Conservation (phyloP, 139 green algal species). For the Asterochloris sp. region DNA sequence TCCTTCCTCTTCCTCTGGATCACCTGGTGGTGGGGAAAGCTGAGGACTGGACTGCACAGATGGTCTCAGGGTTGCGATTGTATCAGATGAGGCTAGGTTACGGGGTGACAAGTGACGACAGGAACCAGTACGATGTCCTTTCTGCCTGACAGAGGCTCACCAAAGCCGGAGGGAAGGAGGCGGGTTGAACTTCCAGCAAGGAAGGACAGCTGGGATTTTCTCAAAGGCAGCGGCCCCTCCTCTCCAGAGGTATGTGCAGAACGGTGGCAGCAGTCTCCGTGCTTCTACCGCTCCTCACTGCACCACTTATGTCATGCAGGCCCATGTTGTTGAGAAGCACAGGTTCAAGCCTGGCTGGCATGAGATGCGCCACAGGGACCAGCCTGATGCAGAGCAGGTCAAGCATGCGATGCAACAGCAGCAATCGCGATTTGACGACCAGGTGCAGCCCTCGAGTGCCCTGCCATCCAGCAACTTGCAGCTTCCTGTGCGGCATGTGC, state of each 20-base stretch:
- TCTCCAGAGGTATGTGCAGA: not conserved
- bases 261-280: no score
- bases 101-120: no score
- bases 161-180: not conserved
- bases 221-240: constrained; percentile 1
- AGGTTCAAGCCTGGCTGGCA: constrained; percentile 9
- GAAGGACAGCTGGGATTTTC: constrained; percentile 13
- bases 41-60: no score
- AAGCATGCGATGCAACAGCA: no score
- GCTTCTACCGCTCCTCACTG: not conserved
- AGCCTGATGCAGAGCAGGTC: no score
- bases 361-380: not conserved
- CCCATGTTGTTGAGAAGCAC: not conserved
- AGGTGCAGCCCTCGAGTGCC: not conserved
- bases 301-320: not conserved
- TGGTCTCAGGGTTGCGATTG: no score
- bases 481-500: not conserved
- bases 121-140: no score
- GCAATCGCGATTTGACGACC: not conserved
- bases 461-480: not conserved
- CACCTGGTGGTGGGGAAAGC: no score
- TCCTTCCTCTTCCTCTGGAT: no score
- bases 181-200: not conserved
- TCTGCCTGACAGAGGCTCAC: no score
- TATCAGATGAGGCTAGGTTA: no score